These are phyloP conservation scores for Crotalaria pallida DNA, from an alignment of 306 rosid species.

Conservation along the genomic window DNA sequence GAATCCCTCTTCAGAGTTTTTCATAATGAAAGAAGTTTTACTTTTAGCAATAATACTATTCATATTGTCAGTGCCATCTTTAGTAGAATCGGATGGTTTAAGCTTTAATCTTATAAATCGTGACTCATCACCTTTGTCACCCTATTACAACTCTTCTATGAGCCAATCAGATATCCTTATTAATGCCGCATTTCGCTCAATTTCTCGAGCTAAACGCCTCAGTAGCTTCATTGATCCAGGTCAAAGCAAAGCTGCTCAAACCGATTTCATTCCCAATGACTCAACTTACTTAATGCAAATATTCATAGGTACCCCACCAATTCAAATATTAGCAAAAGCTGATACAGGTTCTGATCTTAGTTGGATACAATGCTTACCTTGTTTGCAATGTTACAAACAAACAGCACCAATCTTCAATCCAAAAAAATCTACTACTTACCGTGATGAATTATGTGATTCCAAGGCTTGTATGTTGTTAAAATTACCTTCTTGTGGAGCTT, in stretches of 20 bases:
- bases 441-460: too few relatives aligned
- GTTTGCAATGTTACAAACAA: not conserved
- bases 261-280: not conserved
- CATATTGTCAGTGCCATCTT: too few relatives aligned
- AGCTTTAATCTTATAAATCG: constrained; percentile 15
- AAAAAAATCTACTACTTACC: not conserved
- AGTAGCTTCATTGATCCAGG: too few relatives aligned
- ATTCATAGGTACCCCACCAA: not conserved
- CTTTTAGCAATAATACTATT: too few relatives aligned
- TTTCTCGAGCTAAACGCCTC: not conserved
- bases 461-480: not conserved
- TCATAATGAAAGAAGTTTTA: too few relatives aligned
- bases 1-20: too few relatives aligned
- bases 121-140: constrained; percentile 25
- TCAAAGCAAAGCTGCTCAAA: not conserved
- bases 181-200: not conserved
- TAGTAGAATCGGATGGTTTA: not conserved
- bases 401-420: not conserved
- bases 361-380: not conserved
- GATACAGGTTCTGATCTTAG: not conserved
- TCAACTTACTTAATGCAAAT: not conserved
- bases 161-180: not conserved
- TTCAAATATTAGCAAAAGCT: not conserved
- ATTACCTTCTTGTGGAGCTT: not conserved
- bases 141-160: constrained; percentile 1